Base-by-base conservation (phyloP, 257 asterid species). In the Solanum sparsipilum region DNA sequence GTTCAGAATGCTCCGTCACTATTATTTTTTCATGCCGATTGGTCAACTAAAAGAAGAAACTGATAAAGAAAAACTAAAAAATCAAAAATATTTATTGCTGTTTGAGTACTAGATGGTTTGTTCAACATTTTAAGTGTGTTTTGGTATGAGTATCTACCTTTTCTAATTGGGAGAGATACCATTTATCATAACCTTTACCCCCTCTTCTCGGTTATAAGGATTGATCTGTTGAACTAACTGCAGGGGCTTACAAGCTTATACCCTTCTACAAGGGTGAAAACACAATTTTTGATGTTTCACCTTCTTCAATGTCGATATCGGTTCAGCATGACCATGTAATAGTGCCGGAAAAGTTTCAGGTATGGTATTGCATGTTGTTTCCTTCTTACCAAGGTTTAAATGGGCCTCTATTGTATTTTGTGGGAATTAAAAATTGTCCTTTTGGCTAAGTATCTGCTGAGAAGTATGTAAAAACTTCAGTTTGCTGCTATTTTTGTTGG, bases 231-330 rank as follows among this genome's bases (percentile, higher is more conserved):
- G 88, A 89, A 89, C 86, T 88, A 16, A 89, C 18, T 88, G 84
- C 95, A 97, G 99, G 99, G 82, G 88, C 84, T 88, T 97, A 94
- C 94, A 93, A 95, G 93, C 96, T 97, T 84, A 81, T 97, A 90
- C 98, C 99, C 88, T 95, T 94, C 92, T 97, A 97, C 96, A 97
- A 94, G 93, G 99, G 99, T 29, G 99, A 97, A 91, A 95, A 95
- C 89, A 97, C 98, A 60, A 92, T 97, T 84, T 97, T 97, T 93
- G 99, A 97, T 89, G 99, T 97, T 90, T 95, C 98, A 88, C 99
- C 99, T 88, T 93, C 99, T 84, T 95, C 97, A 63, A 81, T 91
- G 91, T 63, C 89, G 90, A 98, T 97, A 74, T 88, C 94, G 73
- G 98, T 97, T 89, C 93, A 90, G 84, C 99, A 97, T 68, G 97